Base-by-base conservation (phyloP, 2,329 filamentous ascomycete species). In the Neurospora sp. region DNA sequence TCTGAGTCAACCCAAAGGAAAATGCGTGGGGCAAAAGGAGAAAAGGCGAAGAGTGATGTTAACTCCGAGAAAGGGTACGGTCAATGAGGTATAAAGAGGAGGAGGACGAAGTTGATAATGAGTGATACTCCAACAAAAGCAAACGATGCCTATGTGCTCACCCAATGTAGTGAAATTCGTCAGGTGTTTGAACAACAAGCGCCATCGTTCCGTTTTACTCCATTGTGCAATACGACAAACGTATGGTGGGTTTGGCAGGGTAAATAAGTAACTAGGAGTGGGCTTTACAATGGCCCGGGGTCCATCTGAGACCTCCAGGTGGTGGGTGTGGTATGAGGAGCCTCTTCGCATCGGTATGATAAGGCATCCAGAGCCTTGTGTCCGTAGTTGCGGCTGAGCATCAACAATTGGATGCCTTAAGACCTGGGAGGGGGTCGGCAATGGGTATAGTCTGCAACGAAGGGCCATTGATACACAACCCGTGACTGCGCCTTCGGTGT, bases 391-490 rank as follows among this genome's bases (percentile, higher is more conserved):
- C 42, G 42, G n/a, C 42, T 46, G 42, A 19, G 6, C 2, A 46
- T 46, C 3, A 11, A 46, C 3, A 46, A 11, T 46, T 23, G n/a
- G 42, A 46, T 46, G n/a, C 42, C 42, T 46, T 46, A 0, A 9
- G 3, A 2, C 9, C 42, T 46, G 3, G 1, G 3, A 19, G 3
- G 42, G 1, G 0, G 1, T 46, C 8, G 2, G n/a, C 42, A 1
- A 46, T 46, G 42, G 3, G n/a, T 2, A 11, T 46, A 5, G n/a
- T 19, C 42, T 19, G 3, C 42, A 19, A 43, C n/a, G 0, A 19
- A 5, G 1, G n/a, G 1, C 42, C 42, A 2, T 19, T 46, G n/a
- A 46, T 19, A 46, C 9, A 46, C n/a, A 10, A 10, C n/a, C 17
- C 8, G n/a, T 46, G 8, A 11, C n/a, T 11, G 42, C 9, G 42